Conservation (phyloP, 2,329 filamentous ascomycete species). For the Chrysosporium keratinophilum region DNA sequence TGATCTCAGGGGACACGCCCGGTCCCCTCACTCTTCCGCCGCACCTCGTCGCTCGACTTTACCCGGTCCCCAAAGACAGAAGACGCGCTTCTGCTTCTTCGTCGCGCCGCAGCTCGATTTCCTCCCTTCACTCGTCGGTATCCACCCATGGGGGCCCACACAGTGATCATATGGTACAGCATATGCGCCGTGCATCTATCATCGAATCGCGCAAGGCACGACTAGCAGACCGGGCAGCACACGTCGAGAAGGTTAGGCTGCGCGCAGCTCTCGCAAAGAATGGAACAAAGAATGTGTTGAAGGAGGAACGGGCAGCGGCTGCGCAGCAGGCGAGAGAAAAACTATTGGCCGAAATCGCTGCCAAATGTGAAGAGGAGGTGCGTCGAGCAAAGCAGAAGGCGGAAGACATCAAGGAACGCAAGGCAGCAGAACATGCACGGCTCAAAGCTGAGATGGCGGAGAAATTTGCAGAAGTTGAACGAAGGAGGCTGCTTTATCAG, state of each 20-base stretch:
- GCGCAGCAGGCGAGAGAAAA: conserved; percentile 55
- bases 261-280: conserved; percentile 54
- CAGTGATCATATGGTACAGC: conserved; percentile 53
- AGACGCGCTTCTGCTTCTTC: conserved; percentile 51
- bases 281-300: conserved; percentile 45
- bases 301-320: conserved; percentile 53
- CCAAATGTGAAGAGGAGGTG: conserved; percentile 56
- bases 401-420: conserved; percentile 54
- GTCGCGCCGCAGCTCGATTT: conserved; percentile 55
- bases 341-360: conserved; percentile 53
- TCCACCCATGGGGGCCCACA: conserved; percentile 41
- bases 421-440: conserved; percentile 51
- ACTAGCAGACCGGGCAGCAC: conserved; percentile 53
- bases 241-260: conserved; percentile 55
- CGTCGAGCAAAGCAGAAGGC: conserved; percentile 55
- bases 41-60: conserved; percentile 54
- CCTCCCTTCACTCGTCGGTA: conserved; percentile 49
- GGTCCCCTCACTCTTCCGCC: conserved; percentile 43
- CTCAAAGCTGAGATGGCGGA: conserved; percentile 54
- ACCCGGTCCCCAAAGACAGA: conserved; percentile 42
- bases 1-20: conserved; percentile 31
- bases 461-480: conserved; percentile 54
- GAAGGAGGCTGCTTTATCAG: conserved; percentile 42
- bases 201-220: conserved; percentile 54
- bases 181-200: conserved; percentile 55